Evolutionary conservation across 345 rosid species (phyloP).

Genomic region (Rhodamnia argentea): DNA sequence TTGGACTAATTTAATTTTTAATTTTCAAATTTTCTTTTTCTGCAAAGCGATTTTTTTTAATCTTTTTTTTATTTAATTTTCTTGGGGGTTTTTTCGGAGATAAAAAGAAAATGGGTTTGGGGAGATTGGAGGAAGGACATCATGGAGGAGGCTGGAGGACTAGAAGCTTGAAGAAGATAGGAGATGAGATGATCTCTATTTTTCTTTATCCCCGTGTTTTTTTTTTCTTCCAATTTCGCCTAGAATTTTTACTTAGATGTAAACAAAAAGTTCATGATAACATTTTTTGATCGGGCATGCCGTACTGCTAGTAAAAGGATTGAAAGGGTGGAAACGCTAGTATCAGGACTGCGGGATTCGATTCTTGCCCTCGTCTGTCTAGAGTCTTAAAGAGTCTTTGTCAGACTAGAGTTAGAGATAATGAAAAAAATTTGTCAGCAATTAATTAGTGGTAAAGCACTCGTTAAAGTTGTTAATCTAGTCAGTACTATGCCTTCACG

Average conservation of each 20-base stretch:
- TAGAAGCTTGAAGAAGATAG: background rate
- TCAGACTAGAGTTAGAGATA: no score
- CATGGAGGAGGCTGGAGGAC: background rate
- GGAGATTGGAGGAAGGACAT: background rate
- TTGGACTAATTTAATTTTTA: conserved; percentile 26
- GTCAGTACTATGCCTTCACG: background rate
- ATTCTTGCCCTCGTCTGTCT: no score
- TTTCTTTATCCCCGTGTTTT: background rate
- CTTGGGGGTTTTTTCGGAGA: background rate
- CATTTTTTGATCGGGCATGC: background rate
- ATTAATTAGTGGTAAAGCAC: background rate
- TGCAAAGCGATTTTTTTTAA: background rate
- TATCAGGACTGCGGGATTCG: no score
- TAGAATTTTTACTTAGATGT: background rate
- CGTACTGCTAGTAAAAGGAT: no score
- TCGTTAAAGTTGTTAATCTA: background rate
- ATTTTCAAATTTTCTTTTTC: background rate
- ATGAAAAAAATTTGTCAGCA: background rate
- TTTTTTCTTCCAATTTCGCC: background rate
- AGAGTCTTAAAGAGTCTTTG: no score
- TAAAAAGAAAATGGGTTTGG: background rate
- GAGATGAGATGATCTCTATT: background rate
- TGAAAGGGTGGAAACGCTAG: no score
- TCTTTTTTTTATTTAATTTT: background rate
- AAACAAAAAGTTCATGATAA: background rate